Base-by-base conservation (phyloP, 1,284 basidiomycete genomes). In the Ceratobasidium sp. region DNA sequence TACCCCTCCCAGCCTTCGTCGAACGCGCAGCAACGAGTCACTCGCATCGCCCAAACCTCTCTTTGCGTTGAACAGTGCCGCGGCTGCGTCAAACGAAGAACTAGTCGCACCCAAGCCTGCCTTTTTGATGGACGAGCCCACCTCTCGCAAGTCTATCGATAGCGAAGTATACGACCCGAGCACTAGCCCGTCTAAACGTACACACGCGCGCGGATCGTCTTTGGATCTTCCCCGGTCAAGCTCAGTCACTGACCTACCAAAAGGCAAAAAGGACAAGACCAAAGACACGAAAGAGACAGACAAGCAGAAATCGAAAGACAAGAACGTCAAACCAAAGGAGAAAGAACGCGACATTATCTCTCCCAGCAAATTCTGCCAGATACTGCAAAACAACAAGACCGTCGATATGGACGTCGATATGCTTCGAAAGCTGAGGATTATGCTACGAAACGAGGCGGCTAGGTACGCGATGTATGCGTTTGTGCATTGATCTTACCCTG, bases 391-490 rank as follows among this genome's bases (percentile, higher is more conserved):
- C 3, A 90, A 90, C 49, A 94, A 93, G 20, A 94, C 91, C 80
- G 89, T 89, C 10, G 85, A 89, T 49, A 85, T 95, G n/a, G 93
- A 94, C 26, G 84, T 96, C 0, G 93, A 95, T 80, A 86, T 88
- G 5, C 88, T 94, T 46, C 95, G 95, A 85, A 95, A 94, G 83
- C 83, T 96, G 60, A 88, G 93, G 77, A 84, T 97, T 79, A 84
- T 97, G 80, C 86, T 98, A 39, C 87, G 97, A 78, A 97, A 97
- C 82, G 97, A 98, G 84, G 89, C 92, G 9, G 95, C 96, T 6
- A 90, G 88, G 95, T 95, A 83, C 73, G 85, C 84, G 42, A 13
- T 33, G 28, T 61, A 23, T 44, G 49, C 49, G 40, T 77, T 33
- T 23, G 76, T 78, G 70, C 67, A 9, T 63, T 3, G 44, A 40